A percentile compares a stretch with the other conserved stretches of the same genome.
phyloP scores from a whole-genome alignment of 1,284 basidiomycete genomes.

The Cerrena zonata region DNA sequence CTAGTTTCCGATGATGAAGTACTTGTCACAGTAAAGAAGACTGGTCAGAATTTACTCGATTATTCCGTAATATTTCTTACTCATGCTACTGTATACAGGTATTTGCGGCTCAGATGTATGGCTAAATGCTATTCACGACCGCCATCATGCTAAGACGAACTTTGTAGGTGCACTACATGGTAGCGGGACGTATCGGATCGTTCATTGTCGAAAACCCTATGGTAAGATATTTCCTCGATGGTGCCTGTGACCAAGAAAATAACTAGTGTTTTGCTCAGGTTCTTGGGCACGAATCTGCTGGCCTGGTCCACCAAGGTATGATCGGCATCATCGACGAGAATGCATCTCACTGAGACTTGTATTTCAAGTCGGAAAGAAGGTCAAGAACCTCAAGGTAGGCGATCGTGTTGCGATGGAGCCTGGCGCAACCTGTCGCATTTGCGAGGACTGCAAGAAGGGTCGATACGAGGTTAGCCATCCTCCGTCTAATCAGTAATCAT shows the following conservation, averaged over 20 bases:
- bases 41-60: conserved; percentile 47
- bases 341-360: conserved; percentile 7
- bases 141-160: conserved; percentile 11
- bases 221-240: no score
- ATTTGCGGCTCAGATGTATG: conserved; percentile 84
- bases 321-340: neutral
- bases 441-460: conserved; percentile 73
- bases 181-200: conserved; percentile 72
- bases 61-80: conserved; percentile 1
- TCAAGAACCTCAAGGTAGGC: conserved; percentile 72
- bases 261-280: conserved; percentile 33
- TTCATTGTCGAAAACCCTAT: conserved; percentile 76
- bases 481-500: neutral
- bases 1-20: conserved; percentile 74
- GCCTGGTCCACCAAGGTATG: conserved; percentile 48
- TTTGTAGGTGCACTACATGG: conserved; percentile 67
- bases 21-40: conserved; percentile 87
- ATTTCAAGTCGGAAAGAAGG: conserved; percentile 59
- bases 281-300: conserved; percentile 63
- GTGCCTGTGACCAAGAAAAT: neutral
- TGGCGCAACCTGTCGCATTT: conserved; percentile 67
- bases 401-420: conserved; percentile 86
- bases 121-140: neutral
- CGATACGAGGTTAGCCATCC: conserved; percentile 50
- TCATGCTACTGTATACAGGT: conserved; percentile 39